Base-by-base conservation (phyloP, 1,139 yeast genomes). In the Lodderomyces pseudojiufengensis region DNA sequence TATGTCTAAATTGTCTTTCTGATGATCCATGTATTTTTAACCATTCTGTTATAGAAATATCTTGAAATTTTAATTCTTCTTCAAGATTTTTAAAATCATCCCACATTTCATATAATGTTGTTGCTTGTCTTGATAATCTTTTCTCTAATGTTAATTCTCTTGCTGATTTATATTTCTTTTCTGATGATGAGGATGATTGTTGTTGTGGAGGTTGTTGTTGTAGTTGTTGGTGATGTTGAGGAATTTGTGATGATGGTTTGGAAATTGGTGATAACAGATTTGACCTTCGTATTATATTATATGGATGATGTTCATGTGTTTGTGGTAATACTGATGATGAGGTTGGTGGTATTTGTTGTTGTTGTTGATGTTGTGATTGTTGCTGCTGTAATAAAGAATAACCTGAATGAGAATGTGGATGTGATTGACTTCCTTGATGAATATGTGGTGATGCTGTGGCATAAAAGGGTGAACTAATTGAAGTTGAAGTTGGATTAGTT, bases 41-140 rank as follows among this genome's bases (percentile, higher is more conserved):
- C 68, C 69, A 61, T 40, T 62, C 68, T 8, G 66, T 59, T 5
- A 57, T 49, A 8, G 63, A 49, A 16, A 63, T 52, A 32, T 54
- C 61, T 37, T 58, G 52, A 24, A 53, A 54, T 28, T 50, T 50
- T 30, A 63, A 47, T 24, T 52, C 63, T 32, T 47, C 43, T 34
- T 62, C 67, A 20, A 61, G 43, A 8, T 57, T 51, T 36, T 61
- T 63, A 40, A 59, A 63, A 40, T 63, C 69, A 39, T 63, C 64
- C 69, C 69, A 63, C 67, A 63, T 61, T 43, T 63, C 68, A 40
- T 52, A 60, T 12, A 62, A 45, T 7, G 63, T 57, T 10, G 55
- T 47, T 1, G 66, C 65, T 38, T 61, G 65, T 31, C 67, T 38
- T 2, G 65, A 60, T 15, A 61, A 51, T 35, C 65, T 44, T 29